These are phyloP conservation scores for Solanum appendiculatum DNA, from an alignment of 257 asterid genomes.

Conservation along the genomic window DNA sequence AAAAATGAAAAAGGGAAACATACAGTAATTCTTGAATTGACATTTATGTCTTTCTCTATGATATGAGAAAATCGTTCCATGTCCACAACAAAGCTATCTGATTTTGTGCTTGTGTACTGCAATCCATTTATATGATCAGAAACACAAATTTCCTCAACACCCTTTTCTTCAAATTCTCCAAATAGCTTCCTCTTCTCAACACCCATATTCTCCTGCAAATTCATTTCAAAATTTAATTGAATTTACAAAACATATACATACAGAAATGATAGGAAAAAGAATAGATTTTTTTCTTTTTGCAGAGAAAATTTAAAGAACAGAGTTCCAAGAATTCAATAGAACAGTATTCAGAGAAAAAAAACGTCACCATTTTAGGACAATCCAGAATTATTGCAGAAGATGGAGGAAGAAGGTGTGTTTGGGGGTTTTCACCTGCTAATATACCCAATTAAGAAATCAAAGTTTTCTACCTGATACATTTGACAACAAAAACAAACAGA, in stretches of 20 bases:
- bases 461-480: slow-evolving; percentile 13
- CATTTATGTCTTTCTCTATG: slow-evolving; percentile 30
- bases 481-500: slow-evolving; percentile 12
- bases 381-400: not conserved
- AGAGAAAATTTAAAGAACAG: not conserved
- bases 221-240: not conserved
- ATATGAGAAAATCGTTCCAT: slow-evolving; percentile 55
- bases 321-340: not conserved
- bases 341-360: not conserved
- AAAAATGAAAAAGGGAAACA: not conserved
- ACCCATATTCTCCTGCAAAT: slow-evolving; percentile 29
- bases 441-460: slow-evolving; percentile 12
- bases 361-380: not conserved
- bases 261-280: not conserved
- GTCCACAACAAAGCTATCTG: slow-evolving; percentile 11
- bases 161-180: slow-evolving; percentile 22
- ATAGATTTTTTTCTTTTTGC: not conserved
- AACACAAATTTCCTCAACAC: not conserved
- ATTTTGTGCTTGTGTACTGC: not conserved
- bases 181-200: slow-evolving; percentile 15
- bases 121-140: not conserved
- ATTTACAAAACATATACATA: not conserved
- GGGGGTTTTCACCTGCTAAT: slow-evolving; percentile 7
- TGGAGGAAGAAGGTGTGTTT: slow-evolving; percentile 2
- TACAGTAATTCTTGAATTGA: slow-evolving; percentile 61